These are phyloP conservation scores for Pseudohalonectria lignicola DNA, from an alignment of 2,329 filamentous ascomycete species.

Conservation along the genomic window DNA sequence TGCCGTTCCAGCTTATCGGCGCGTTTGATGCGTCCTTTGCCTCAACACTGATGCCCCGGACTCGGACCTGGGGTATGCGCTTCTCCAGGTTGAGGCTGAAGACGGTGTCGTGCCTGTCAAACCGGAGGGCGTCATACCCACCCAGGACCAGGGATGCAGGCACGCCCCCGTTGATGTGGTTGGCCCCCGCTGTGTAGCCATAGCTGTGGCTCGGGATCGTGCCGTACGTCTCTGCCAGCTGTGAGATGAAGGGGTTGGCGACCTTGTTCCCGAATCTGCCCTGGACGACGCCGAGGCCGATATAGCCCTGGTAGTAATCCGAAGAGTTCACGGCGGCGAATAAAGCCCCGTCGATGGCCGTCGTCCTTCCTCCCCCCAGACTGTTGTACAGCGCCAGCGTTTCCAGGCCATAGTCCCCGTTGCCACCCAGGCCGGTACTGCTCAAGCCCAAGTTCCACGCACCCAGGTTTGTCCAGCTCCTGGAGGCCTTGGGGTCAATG, in stretches of 20 bases:
- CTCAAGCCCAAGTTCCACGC: constrained; percentile 48
- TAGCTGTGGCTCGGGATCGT: constrained; percentile 63
- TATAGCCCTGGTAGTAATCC: constrained; percentile 39
- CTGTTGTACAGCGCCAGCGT: constrained; percentile 28
- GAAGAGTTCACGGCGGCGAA: constrained; percentile 45
- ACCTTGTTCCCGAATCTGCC: constrained; percentile 38
- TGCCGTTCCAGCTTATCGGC: constrained; percentile 26
- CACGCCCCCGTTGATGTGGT: constrained; percentile 35
- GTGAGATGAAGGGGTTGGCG: constrained; percentile 38
- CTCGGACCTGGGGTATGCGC: constrained; percentile 45
- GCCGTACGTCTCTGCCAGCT: constrained; percentile 47
- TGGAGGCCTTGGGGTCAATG: constrained; percentile 42
- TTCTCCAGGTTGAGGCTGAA: constrained; percentile 46
- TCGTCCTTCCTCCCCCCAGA: constrained; percentile 19
- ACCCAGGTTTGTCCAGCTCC: constrained; percentile 47
- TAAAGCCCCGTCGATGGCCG: constrained; percentile 32
- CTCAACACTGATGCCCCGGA: constrained; percentile 43
- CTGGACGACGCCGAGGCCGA: constrained; percentile 44
- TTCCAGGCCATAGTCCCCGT: constrained; percentile 54
- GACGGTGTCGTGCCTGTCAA: constrained; percentile 45
- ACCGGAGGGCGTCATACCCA: constrained; percentile 55
- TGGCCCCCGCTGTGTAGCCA: constrained; percentile 66
- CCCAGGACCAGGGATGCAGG: constrained; percentile 55
- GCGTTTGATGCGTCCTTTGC: constrained; percentile 16
- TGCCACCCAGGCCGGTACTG: constrained; percentile 42